Conservation (phyloP, 768 basidiomycete species). For the Leucosporidium yakuticum region DNA sequence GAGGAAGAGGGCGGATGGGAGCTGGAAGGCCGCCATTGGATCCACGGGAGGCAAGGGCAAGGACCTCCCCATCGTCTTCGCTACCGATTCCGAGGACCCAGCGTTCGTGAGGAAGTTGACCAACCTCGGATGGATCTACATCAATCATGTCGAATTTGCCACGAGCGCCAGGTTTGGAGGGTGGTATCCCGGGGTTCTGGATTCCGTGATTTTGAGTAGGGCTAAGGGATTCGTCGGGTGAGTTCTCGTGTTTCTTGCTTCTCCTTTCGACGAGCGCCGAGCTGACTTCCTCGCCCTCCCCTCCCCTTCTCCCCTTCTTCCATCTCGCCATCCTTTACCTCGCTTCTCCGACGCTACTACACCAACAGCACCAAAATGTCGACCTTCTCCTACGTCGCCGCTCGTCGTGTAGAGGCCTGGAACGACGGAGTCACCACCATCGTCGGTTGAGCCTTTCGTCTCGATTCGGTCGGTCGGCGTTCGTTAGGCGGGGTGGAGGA, state of each 20-base stretch:
- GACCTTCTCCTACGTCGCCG: constrained; percentile 25
- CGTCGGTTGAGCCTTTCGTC: constrained; percentile 20
- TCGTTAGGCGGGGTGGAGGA: too few species aligned
- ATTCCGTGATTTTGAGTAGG: constrained; percentile 11
- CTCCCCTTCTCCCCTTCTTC: too few species aligned
- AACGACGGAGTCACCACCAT: constrained; percentile 12
- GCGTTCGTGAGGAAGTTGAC: constrained; percentile 15
- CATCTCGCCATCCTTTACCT: too few species aligned
- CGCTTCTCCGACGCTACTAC: too few species aligned
- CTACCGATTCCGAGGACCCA: constrained; percentile 32
- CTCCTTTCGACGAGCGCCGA: neutral
- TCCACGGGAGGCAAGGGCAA: neutral
- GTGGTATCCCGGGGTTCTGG: constrained; percentile 18
- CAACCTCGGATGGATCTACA: constrained; percentile 22
- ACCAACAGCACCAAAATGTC: constrained; percentile 5
- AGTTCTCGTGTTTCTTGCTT: neutral
- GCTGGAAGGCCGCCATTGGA: neutral
- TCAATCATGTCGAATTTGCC: constrained; percentile 21
- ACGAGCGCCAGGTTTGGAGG: constrained; percentile 14
- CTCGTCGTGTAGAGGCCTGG: constrained; percentile 24
- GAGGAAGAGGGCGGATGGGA: neutral
- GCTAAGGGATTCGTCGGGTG: constrained; percentile 17
- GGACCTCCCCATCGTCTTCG: constrained; percentile 14
- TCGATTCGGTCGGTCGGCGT: too few species aligned
- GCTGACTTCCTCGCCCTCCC: neutral